A percentile compares a stretch with the other conserved stretches of the same genome.
These are phyloP conservation scores for Phytophthora hibernalis DNA, from an alignment of 352 stramenopile genomes.

Conservation along the genomic window DNA sequence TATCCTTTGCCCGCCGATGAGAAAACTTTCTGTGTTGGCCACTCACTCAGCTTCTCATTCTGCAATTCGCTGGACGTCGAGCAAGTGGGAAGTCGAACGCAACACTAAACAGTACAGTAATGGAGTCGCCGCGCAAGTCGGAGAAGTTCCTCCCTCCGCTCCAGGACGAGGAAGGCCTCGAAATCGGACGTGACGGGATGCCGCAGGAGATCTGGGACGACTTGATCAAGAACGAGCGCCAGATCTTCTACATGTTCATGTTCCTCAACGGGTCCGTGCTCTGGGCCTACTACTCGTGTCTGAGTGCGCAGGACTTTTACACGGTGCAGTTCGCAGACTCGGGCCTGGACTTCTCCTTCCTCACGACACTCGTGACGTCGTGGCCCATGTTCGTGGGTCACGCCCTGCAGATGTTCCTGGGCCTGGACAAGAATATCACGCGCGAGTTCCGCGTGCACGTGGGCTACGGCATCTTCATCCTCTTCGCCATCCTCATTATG, in stretches of 20 bases:
- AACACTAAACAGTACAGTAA: background rate
- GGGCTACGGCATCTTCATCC: slow-evolving; percentile 55
- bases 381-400: slow-evolving; percentile 61
- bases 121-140: slow-evolving; percentile 35
- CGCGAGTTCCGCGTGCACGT: slow-evolving; percentile 25
- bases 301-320: slow-evolving; percentile 69
- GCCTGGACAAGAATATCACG: slow-evolving; percentile 55
- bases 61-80: slow-evolving; percentile 2
- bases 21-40: background rate
- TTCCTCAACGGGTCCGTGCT: slow-evolving; percentile 69
- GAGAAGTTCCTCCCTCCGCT: slow-evolving; percentile 37
- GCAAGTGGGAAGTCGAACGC: background rate
- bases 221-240: slow-evolving; percentile 42
- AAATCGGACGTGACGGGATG: slow-evolving; percentile 40
- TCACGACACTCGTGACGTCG: slow-evolving; percentile 53
- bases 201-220: slow-evolving; percentile 60
- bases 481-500: slow-evolving; percentile 57
- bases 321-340: slow-evolving; percentile 46
- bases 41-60: slow-evolving; percentile 9
- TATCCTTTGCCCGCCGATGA: slow-evolving; percentile 10
- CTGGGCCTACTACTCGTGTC: slow-evolving; percentile 72
- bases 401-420: slow-evolving; percentile 49
- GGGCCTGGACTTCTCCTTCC: slow-evolving; percentile 56
- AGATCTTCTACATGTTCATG: slow-evolving; percentile 64
- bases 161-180: slow-evolving; percentile 23